phyloP scores from a whole-genome alignment of 306 rosid species.

The Lotus japonicus region DNA sequence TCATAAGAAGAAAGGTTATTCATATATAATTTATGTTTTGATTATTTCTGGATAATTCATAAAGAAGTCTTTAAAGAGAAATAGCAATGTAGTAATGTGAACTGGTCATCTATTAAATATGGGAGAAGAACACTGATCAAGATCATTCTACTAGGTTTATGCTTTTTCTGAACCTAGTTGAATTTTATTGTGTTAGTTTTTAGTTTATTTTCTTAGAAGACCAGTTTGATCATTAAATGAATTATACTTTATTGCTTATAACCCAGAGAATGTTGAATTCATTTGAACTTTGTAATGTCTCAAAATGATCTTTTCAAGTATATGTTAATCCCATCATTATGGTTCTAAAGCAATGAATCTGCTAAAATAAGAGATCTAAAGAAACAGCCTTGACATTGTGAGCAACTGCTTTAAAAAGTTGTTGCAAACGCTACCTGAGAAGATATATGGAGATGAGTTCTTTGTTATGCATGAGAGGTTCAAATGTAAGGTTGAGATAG shows the following conservation, averaged over 20 bases:
- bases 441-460: not conserved
- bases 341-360: not conserved
- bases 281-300: not conserved
- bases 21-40: not conserved
- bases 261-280: not conserved
- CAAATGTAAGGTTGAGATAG: not conserved
- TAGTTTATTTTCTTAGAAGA: too few species aligned
- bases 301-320: not conserved
- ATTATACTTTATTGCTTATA: too few species aligned
- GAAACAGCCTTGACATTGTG: not conserved
- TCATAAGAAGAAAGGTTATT: not conserved
- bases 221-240: too few species aligned
- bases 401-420: not conserved
- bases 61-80: not conserved
- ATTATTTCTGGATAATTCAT: not conserved
- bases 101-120: not conserved
- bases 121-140: not conserved
- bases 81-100: not conserved
- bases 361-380: not conserved
- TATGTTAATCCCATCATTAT: not conserved
- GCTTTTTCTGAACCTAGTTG: not conserved
- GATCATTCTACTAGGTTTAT: not conserved
- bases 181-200: too few species aligned
- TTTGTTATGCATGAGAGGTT: conserved; percentile 4
- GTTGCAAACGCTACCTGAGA: not conserved